Conservation (phyloP, 106 monocot genomes). For the Acorus calamus region DNA sequence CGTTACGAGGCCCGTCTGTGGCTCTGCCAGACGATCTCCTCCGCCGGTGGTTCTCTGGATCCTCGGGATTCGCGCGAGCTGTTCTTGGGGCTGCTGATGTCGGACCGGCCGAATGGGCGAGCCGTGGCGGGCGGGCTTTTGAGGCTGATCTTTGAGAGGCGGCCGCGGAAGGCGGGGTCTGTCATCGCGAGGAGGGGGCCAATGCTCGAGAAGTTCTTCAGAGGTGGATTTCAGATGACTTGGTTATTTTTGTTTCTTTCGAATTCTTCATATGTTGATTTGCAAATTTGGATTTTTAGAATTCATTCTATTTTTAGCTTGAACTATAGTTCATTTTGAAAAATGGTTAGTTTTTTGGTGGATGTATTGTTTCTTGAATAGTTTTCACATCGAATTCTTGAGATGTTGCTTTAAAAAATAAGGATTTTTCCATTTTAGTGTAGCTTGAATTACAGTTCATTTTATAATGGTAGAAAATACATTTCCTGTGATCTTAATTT, state of each 20-base stretch:
- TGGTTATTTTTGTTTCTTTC: background rate
- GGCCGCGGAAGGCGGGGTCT: constrained; percentile 42
- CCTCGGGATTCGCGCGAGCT: constrained; percentile 23
- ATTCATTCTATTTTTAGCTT: too few species aligned
- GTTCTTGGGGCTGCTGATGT: constrained; percentile 47
- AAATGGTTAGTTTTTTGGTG: too few species aligned
- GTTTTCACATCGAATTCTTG: too few species aligned
- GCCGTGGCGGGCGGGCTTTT: constrained; percentile 54
- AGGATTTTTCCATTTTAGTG: too few species aligned
- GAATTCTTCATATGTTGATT: background rate
- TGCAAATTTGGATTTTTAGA: background rate
- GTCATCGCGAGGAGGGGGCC: constrained; percentile 47
- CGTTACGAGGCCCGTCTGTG: constrained; percentile 70
- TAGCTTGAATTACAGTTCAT: background rate
- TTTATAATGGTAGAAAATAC: background rate
- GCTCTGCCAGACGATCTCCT: constrained; percentile 72
- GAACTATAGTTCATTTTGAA: too few species aligned
- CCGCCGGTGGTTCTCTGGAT: constrained; percentile 32
- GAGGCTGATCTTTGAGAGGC: constrained; percentile 67
- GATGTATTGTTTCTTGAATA: too few species aligned
- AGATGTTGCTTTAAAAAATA: too few species aligned
- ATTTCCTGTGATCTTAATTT: background rate
- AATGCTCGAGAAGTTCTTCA: constrained; percentile 80
- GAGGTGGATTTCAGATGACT: constrained; percentile 26
- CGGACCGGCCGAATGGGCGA: constrained; percentile 19